Conservation (phyloP, 2,329 filamentous ascomycete species). For the Pestalotiopsis sp. region DNA sequence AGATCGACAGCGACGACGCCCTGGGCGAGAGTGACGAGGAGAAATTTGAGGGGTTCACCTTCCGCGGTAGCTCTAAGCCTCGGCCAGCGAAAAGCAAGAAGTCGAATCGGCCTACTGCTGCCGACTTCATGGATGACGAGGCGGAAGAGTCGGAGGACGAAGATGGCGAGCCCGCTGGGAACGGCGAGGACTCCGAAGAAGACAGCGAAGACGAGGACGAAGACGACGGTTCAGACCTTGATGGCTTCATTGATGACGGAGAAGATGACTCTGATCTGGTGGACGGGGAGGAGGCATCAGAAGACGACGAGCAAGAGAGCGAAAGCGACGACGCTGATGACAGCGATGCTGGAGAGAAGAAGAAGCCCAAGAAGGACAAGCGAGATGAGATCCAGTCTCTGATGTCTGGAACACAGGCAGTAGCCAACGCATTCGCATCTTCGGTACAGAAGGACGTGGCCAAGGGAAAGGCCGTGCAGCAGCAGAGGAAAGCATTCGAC, state of each 20-base stretch:
- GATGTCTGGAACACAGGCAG: conserved; percentile 48
- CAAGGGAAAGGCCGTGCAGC: conserved; percentile 84
- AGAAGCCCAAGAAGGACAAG: conserved; percentile 22
- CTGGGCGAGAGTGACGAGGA: conserved; percentile 86
- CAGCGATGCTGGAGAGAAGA: conserved; percentile 17
- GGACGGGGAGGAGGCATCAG: conserved; percentile 32
- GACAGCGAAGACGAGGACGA: conserved; percentile 26
- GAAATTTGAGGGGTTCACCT: conserved; percentile 72
- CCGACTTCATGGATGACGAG: conserved; percentile 51
- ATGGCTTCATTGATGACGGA: conserved; percentile 34
- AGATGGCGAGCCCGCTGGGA: conserved; percentile 35
- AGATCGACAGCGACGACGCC: conserved; percentile 67
- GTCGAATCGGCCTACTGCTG: conserved; percentile 48
- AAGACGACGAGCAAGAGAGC: conserved; percentile 15
- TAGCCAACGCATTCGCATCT: conserved; percentile 60
- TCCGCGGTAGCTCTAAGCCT: conserved; percentile 58
- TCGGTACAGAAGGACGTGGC: conserved; percentile 75
- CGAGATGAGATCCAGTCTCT: conserved; percentile 38
- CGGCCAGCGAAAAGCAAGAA: conserved; percentile 31
- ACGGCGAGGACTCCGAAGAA: conserved; percentile 36
- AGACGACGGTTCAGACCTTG: conserved; percentile 15
- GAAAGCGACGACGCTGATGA: conserved; percentile 34
- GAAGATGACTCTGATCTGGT: conserved; percentile 19
- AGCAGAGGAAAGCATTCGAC: conserved; percentile 84
- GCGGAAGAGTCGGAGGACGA: conserved; percentile 26